phyloP scores from a whole-genome alignment of 352 stramenopile genomes.

The Pythium oligandrum region DNA sequence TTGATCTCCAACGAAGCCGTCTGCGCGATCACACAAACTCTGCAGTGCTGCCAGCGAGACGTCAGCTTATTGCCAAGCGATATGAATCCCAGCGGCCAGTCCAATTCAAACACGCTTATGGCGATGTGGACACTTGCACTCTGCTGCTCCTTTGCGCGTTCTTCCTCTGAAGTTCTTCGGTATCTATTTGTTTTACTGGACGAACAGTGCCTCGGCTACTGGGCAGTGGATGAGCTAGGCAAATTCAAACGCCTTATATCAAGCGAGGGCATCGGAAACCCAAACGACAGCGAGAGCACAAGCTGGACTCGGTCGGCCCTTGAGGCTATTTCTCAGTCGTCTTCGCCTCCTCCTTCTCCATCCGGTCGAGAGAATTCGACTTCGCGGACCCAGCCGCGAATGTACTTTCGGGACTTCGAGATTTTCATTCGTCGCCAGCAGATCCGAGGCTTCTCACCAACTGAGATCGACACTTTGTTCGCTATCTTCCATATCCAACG shows the following conservation, averaged over 20 bases:
- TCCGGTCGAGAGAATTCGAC: too few relatives aligned
- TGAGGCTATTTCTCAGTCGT: too few relatives aligned
- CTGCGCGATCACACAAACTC: slow-evolving; percentile 1
- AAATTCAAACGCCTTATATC: neutral
- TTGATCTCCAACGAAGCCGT: slow-evolving; percentile 2
- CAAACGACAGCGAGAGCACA: too few relatives aligned
- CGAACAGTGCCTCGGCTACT: slow-evolving; percentile 19
- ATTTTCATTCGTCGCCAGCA: slow-evolving; percentile 9
- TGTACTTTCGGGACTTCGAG: slow-evolving; percentile 12
- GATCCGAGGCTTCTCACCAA: slow-evolving; percentile 3
- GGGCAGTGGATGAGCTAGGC: slow-evolving; percentile 17
- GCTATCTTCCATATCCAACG: slow-evolving; percentile 12
- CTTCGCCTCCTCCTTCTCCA: too few relatives aligned
- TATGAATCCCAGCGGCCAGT: neutral
- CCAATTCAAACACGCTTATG: too few relatives aligned
- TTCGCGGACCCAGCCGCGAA: too few relatives aligned
- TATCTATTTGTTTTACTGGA: slow-evolving; percentile 44
- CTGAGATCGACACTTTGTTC: slow-evolving; percentile 16
- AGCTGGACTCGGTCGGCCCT: too few relatives aligned
- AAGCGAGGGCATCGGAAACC: neutral
- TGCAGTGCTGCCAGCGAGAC: slow-evolving; percentile 3
- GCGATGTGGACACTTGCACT: slow-evolving; percentile 22
- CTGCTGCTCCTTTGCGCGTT: slow-evolving; percentile 24
- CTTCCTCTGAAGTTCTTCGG: slow-evolving; percentile 25
- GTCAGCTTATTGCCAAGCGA: neutral